A percentile compares a stretch with the other conserved stretches of the same genome.
Conservation (phyloP, 2,329 filamentous ascomycete genomes). For the Berkeleyomyces rouxiae region DNA sequence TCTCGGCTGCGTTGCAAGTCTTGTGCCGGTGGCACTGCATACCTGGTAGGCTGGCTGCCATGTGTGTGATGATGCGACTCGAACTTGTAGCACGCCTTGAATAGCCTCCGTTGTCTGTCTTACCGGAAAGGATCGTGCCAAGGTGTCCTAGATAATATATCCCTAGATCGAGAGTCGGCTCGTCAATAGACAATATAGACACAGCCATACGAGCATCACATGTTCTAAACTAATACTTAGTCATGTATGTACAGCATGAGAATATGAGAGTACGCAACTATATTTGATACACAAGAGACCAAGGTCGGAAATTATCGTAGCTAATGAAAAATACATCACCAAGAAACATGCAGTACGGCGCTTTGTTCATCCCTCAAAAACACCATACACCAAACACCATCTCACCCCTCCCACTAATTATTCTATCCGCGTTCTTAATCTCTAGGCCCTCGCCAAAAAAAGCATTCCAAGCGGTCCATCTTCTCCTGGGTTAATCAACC, state of each 20-base stretch:
- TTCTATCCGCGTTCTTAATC: not conserved
- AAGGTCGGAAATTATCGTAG: not conserved
- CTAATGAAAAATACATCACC: not conserved
- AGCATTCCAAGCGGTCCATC: not conserved
- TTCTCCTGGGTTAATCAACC: slow-evolving; percentile 24
- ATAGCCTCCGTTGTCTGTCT: not conserved
- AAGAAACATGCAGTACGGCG: not conserved
- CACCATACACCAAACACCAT: not conserved
- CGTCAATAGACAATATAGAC: not conserved
- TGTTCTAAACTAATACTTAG: too few species aligned
- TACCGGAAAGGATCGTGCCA: not conserved
- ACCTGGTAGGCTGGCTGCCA: not conserved
- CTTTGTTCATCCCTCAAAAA: not conserved
- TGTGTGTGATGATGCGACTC: not conserved
- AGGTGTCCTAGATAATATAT: not conserved
- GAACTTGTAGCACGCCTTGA: too few species aligned
- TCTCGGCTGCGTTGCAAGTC: too few species aligned
- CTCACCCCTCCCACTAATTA: not conserved
- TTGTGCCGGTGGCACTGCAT: not conserved
- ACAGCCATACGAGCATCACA: too few species aligned
- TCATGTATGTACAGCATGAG: too few species aligned
- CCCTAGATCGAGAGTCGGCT: not conserved
- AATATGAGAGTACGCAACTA: too few species aligned
- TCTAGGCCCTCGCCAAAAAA: not conserved
- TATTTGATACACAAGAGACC: too few species aligned